A percentile compares a stretch with the other conserved stretches of the same genome.
These are phyloP conservation scores for Aspergillus baeticus DNA, from an alignment of 495 filamentous ascomycete species.

Conservation along the genomic window DNA sequence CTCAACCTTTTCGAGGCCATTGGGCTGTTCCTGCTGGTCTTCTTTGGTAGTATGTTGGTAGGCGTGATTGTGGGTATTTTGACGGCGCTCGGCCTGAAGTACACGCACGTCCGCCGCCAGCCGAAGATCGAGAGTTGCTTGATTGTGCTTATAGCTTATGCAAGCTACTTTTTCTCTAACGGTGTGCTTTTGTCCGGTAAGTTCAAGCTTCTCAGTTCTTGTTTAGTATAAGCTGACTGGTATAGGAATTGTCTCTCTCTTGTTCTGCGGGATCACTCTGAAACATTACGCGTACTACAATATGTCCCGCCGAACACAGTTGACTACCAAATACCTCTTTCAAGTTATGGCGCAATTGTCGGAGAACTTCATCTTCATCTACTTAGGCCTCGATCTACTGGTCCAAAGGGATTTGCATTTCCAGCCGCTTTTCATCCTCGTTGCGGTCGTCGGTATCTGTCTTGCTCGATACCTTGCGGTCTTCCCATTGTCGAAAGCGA, in stretches of 20 bases:
- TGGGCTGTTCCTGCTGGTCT: constrained; percentile 91
- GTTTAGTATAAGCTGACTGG: constrained; percentile 9
- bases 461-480: constrained; percentile 88
- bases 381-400: constrained; percentile 90
- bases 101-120: constrained; percentile 85
- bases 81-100: constrained; percentile 86
- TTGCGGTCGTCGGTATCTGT: constrained; percentile 89
- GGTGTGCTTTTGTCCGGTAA: constrained; percentile 91
- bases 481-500: constrained; percentile 83
- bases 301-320: constrained; percentile 95
- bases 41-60: constrained; percentile 90
- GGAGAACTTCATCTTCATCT: constrained; percentile 99
- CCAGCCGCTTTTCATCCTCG: constrained; percentile 93
- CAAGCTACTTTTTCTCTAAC: constrained; percentile 96
- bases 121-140: constrained; percentile 96
- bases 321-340: constrained; percentile 98
- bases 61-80: constrained; percentile 82
- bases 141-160: constrained; percentile 90
- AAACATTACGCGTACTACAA: constrained; percentile 99
- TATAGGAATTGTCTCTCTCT: constrained; percentile 88
- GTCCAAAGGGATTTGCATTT: constrained; percentile 84
- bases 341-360: constrained; percentile 91
- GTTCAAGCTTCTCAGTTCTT: constrained; percentile 16
- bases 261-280: constrained; percentile 96
- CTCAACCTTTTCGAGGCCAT: constrained; percentile 83